Base-by-base conservation (phyloP, 2,329 filamentous ascomycete genomes). In the Fusarium nelsonii region DNA sequence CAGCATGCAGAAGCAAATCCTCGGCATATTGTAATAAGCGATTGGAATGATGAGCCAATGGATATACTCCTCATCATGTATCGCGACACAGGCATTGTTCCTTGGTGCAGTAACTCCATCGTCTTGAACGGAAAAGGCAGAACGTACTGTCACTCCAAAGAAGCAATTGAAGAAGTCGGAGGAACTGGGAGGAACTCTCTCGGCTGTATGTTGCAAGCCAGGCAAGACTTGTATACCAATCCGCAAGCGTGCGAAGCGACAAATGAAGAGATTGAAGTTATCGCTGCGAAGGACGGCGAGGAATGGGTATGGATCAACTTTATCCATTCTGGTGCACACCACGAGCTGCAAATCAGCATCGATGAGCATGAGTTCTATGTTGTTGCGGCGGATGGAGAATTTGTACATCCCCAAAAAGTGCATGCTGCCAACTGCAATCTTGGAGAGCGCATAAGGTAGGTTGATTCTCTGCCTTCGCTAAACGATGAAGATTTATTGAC, bases 261-360 rank as follows among this genome's bases (percentile, higher is more conserved):
- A 16, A 8, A 26, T 1, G 46, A 32, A 3, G 32, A 36, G 15
- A 20, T 49, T 18, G 46, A 49, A 36, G 20, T 49, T 1, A 4
- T 49, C 5, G 2, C 11, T 1, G 46, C 20, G 20, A 6, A 3
- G 2, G 32, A 26, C 3, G 46, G 46, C 34, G 46, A 49, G 34
- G 32, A 49, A 26, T 49, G 46, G 46, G n/a, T 49, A 7, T 49
- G 46, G 46, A 49, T 49, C 8, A 49, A 49, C 32, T 36, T 49
- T 15, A 49, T 49, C 6, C 46, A 49, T 14, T 49, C 46, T 36
- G 46, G 46, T 14, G 46, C 46, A n/a, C 46, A 49, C 16, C 46
- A 49, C 12, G 46, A 49, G 15, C 20, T 49, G 1, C 46, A 49
- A n/a, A 49, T 49, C 11, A 49, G 46, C 8, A 11, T 49, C 2